Evolutionary conservation across 768 basidiomycete genomes (phyloP).

Genomic region (Suillus luteus): DNA sequence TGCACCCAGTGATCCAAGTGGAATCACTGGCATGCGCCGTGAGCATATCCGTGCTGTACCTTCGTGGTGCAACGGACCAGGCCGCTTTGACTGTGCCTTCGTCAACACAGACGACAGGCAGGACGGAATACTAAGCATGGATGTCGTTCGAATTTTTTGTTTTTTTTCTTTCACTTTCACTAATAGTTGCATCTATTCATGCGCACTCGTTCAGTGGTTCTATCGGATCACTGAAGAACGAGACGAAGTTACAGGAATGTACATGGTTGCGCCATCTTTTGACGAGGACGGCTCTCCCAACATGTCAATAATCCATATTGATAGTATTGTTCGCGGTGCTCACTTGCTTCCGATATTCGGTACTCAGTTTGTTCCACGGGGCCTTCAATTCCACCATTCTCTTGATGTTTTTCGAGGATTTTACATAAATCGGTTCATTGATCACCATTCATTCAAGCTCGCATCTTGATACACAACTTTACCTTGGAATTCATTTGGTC

Average conservation of each 20-base stretch:
- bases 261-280: constrained; percentile 18
- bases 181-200: constrained; percentile 14
- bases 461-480: constrained; percentile 16
- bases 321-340: constrained; percentile 8
- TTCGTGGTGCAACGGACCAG: constrained; percentile 17
- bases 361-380: constrained; percentile 12
- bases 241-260: constrained; percentile 26
- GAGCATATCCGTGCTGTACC: constrained; percentile 24
- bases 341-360: constrained; percentile 36
- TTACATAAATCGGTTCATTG: too few relatives aligned
- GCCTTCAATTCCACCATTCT: constrained; percentile 19
- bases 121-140: constrained; percentile 16
- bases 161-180: constrained; percentile 21
- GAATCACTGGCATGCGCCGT: constrained; percentile 18
- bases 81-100: constrained; percentile 11
- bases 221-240: constrained; percentile 15
- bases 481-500: constrained; percentile 12
- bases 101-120: constrained; percentile 13
- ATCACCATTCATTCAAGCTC: not conserved
- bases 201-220: constrained; percentile 27
- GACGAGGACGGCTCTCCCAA: constrained; percentile 7
- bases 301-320: constrained; percentile 17
- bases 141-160: constrained; percentile 14
- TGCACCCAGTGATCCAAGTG: constrained; percentile 15
- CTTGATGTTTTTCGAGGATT: constrained; percentile 15